Evolutionary conservation across 2,329 filamentous ascomycete genomes (phyloP), one percentile per base, ranked within the genome.

Genomic region (Colletotrichum paranaense): DNA sequence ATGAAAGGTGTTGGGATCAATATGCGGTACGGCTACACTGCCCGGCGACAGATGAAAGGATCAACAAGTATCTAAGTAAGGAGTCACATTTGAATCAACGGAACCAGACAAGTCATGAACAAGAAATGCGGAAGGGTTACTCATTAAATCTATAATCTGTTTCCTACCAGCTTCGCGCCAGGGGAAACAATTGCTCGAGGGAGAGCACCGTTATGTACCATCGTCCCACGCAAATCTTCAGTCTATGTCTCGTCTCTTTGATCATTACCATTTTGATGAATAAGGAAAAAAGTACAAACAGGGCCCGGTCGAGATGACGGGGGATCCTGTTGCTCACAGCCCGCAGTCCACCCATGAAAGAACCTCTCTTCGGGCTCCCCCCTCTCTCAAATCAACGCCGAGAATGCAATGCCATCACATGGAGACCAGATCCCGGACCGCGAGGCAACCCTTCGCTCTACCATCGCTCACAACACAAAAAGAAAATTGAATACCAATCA

Each of bases 171-270:
- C 49, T 14, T 56, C 35, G 70, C 32, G 67, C 46, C 55, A 42
- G 46, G 53, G 38, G 38, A 5, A 19, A 35, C 26, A 7, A 24
- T 16, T 38, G 2, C 4, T 55, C 14, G 28, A 9, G 24, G 66
- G 32, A 14, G 42, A 32, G 16, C 42, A 11, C 1, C 19, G 3
- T 49, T 49, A 22, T 22, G 60, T 8, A 35, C 11, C 32, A 8
- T 19, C 19, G 53, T 46, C 24, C 70, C 70, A 66, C 38, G 55
- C 71, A 73, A 52, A 3, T 66, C 38, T 57, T 56, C 71, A 73
- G 67, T 73, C 71, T 73, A 73, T 70, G 49, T 73, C 71, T 73
- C 71, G n/a, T 71, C 49, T 73, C 71, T 72, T 64, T 70, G 71
- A 52, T 73, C 71, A 71, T 73, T 71, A 71, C 28, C 46, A 57